Base-by-base conservation (phyloP, 306 rosid species). In the Quercus variabilis region DNA sequence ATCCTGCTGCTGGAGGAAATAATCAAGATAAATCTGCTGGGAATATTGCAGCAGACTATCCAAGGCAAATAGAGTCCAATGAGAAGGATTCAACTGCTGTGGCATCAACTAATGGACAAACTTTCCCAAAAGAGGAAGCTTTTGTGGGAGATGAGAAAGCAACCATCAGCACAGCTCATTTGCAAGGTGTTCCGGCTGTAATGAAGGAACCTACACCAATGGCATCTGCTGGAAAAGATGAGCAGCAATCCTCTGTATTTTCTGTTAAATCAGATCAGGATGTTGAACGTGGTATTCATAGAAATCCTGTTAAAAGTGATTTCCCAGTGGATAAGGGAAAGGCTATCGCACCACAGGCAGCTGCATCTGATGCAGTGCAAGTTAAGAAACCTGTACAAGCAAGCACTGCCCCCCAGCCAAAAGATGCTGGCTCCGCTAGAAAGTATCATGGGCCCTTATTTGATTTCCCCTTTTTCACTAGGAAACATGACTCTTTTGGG, bases 401-500 rank as follows among this genome's bases (percentile, higher is more conserved):
- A 58, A 89, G 85, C 78, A 43, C 89, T 26, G 79, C 82, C 77
- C 78, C 91, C 65, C 95, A 78, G 71, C 80, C 92, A 73, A 95
- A 95, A 81, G 98, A 95, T 56, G 80, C 76, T 55, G 88, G 83
- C 7, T 76, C 92, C 38, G 76, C 90, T 64, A 86, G 93, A 87
- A 95, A 95, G 88, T 92, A 95, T 85, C 91, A 95, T 84, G 99
- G 99, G 55, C 99, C 99, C 57, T 90, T 95, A 49, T 95, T 95
- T 91, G 99, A 95, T 90, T 95, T 95, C 83, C 99, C 99, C 38
- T 91, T 88, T 85, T 95, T 92, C 86, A 95, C 98, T 56, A 84
- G 98, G 94, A 92, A 91, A 78, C 92, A 89, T 41, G 99, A 95
- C 76, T 95, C 98, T 18, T 85, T 92, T 78, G 99, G 99, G 78